Conservation (phyloP, 805 yeast genomes). For the Wickerhamiella domercqiae region DNA sequence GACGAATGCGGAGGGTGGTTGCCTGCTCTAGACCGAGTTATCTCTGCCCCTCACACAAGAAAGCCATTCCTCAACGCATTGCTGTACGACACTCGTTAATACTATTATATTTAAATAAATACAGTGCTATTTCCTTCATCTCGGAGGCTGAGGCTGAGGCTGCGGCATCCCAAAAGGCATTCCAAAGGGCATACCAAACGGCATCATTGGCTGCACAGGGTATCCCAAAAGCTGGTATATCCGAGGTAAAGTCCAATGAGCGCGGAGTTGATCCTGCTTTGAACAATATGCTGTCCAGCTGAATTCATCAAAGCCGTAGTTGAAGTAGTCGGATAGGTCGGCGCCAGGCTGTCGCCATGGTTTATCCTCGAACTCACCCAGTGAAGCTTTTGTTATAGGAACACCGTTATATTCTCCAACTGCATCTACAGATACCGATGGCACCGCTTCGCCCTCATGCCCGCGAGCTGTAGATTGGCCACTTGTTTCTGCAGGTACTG, state of each 20-base stretch:
- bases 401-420: constrained; percentile 64
- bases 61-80: constrained; percentile 16
- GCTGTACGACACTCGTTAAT: constrained; percentile 8
- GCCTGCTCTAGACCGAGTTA: constrained; percentile 4
- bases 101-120: constrained; percentile 1
- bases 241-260: constrained; percentile 58
- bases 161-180: constrained; percentile 10
- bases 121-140: no score
- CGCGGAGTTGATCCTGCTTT: constrained; percentile 68
- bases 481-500: constrained; percentile 8
- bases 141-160: constrained; percentile 11
- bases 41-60: constrained; percentile 9
- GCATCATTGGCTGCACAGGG: constrained; percentile 18
- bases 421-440: constrained; percentile 44
- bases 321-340: constrained; percentile 85
- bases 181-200: constrained; percentile 12
- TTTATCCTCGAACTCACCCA: constrained; percentile 74
- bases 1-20: constrained; percentile 49
- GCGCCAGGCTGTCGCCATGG: constrained; percentile 99
- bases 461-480: constrained; percentile 16
- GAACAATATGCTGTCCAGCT: constrained; percentile 90
- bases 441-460: neutral
- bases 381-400: constrained; percentile 65
- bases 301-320: constrained; percentile 90
- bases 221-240: constrained; percentile 31